These are phyloP conservation scores for Microbotryum violaceum DNA, from an alignment of 1,284 basidiomycete species.

Conservation along the genomic window DNA sequence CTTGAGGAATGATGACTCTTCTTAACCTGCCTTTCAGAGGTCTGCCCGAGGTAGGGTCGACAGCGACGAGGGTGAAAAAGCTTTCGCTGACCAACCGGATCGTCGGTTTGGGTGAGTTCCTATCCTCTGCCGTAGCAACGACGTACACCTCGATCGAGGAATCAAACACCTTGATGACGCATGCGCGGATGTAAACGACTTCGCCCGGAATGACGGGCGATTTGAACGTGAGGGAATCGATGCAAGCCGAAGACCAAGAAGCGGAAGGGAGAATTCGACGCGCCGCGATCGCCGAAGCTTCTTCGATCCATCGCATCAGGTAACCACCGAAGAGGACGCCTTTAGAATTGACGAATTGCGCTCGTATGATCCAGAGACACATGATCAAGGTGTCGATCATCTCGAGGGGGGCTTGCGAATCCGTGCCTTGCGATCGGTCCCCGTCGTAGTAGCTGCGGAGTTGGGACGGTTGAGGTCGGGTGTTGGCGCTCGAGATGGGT, in stretches of 20 bases:
- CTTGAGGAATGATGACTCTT: slow-evolving; percentile 14
- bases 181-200: slow-evolving; percentile 22
- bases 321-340: slow-evolving; percentile 31
- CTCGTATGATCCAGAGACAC: slow-evolving; percentile 31
- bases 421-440: not conserved
- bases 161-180: slow-evolving; percentile 26
- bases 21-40: slow-evolving; percentile 21
- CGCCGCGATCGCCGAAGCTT: slow-evolving; percentile 20
- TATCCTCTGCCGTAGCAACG: slow-evolving; percentile 27
- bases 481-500: not conserved
- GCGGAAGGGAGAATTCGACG: slow-evolving; percentile 14
- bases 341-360: slow-evolving; percentile 31
- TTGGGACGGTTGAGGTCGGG: not conserved
- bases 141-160: slow-evolving; percentile 26
- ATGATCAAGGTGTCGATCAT: slow-evolving; percentile 28
- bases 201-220: slow-evolving; percentile 20
- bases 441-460: not conserved
- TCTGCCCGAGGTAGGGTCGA: slow-evolving; percentile 21
- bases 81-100: slow-evolving; percentile 22
- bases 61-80: slow-evolving; percentile 29
- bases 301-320: slow-evolving; percentile 31
- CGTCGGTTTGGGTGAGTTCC: slow-evolving; percentile 16
- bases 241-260: slow-evolving; percentile 23
- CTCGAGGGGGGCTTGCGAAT: slow-evolving; percentile 8
- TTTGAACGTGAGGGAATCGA: slow-evolving; percentile 31